phyloP scores from a whole-genome alignment of 768 basidiomycete genomes.

The Amanita exitialis region DNA sequence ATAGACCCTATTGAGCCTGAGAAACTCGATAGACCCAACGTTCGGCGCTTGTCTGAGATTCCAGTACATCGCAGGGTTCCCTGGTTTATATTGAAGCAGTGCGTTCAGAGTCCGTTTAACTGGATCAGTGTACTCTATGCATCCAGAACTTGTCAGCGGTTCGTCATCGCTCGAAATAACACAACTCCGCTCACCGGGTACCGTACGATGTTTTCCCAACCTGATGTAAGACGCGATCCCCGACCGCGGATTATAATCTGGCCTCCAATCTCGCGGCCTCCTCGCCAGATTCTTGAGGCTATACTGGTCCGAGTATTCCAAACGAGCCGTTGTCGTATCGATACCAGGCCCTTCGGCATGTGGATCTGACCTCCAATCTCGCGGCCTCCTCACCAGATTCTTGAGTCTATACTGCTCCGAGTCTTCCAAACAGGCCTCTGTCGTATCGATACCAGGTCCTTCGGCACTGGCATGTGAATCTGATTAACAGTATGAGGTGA shows the following conservation, averaged over 20 bases:
- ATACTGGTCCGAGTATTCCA: slow-evolving; percentile 21
- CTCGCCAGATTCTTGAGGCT: slow-evolving; percentile 24
- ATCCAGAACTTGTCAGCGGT: too few relatives aligned
- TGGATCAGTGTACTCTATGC: slow-evolving; percentile 19
- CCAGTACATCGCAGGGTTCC: slow-evolving; percentile 28
- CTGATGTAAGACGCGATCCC: slow-evolving; percentile 18
- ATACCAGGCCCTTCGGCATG: too few relatives aligned
- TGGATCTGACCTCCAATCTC: slow-evolving; percentile 35
- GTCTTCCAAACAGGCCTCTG: too few relatives aligned
- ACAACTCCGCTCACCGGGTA: slow-evolving; percentile 17
- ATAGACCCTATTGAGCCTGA: slow-evolving; percentile 29
- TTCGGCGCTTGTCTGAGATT: slow-evolving; percentile 34
- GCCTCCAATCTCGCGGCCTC: slow-evolving; percentile 33
- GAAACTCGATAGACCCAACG: slow-evolving; percentile 30
- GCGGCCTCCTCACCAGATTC: slow-evolving; percentile 28
- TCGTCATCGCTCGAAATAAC: neutral
- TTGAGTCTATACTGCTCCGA: slow-evolving; percentile 20
- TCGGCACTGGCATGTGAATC: too few relatives aligned
- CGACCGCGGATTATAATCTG: slow-evolving; percentile 23
- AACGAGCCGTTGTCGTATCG: too few relatives aligned
- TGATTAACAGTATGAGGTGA: too few relatives aligned
- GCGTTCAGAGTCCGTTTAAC: slow-evolving; percentile 20
- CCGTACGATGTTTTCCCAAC: slow-evolving; percentile 18
- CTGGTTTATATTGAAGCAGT: slow-evolving; percentile 17
- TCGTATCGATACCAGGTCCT: too few relatives aligned